Conservation (phyloP, 495 filamentous ascomycete genomes). For the Pseudotulostoma volvatum region DNA sequence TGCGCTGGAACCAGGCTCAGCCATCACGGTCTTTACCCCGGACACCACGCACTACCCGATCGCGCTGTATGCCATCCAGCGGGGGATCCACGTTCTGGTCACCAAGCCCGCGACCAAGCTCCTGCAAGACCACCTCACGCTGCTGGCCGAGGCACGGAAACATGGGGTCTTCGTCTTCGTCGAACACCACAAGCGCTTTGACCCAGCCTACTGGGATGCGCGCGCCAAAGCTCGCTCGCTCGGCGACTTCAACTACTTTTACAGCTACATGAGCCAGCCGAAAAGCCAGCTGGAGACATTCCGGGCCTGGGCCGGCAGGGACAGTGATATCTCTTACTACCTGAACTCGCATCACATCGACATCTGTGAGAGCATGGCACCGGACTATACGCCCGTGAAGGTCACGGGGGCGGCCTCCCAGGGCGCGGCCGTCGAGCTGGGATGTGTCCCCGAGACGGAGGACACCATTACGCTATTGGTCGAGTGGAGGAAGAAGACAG, state of each 20-base stretch:
- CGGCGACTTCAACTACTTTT: constrained; percentile 96
- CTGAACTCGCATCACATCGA: constrained; percentile 90
- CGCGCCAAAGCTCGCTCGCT: constrained; percentile 50
- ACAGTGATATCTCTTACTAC: constrained; percentile 89
- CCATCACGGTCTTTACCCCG: constrained; percentile 93
- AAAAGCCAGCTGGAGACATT: constrained; percentile 89
- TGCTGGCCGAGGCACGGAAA: constrained; percentile 55
- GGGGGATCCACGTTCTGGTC: constrained; percentile 75
- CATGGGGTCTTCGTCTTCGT: constrained; percentile 79
- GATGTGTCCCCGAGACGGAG: constrained; percentile 66
- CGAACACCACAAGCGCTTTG: constrained; percentile 93
- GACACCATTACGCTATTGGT: constrained; percentile 86
- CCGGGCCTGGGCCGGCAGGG: constrained; percentile 85
- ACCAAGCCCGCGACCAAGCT: constrained; percentile 90
- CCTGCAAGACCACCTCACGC: constrained; percentile 57
- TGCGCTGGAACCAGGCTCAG: constrained; percentile 61
- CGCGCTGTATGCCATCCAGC: constrained; percentile 79
- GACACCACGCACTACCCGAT: constrained; percentile 93
- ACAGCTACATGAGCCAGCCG: constrained; percentile 91
- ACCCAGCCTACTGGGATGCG: constrained; percentile 82
- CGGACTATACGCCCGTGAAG: constrained; percentile 57
- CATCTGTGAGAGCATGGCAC: constrained; percentile 79
- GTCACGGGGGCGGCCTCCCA: constrained; percentile 63
- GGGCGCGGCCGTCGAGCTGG: constrained; percentile 54
- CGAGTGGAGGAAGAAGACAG: constrained; percentile 62